These are phyloP conservation scores for Talaromyces sp. DNA, from an alignment of 2,329 filamentous ascomycete genomes.

Conservation along the genomic window DNA sequence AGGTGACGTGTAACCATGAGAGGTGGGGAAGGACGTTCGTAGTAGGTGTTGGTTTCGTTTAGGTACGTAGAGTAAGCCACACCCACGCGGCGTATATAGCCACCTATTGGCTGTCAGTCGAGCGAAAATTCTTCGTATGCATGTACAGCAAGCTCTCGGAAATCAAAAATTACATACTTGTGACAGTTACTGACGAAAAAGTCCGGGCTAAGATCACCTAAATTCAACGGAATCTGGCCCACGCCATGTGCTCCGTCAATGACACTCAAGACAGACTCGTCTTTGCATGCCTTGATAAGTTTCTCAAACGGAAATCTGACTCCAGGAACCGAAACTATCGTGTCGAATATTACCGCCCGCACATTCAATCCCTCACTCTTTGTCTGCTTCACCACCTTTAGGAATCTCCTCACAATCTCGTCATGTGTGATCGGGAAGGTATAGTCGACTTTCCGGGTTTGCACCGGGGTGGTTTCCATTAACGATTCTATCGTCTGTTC, in stretches of 20 bases:
- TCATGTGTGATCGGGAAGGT: conserved; percentile 69
- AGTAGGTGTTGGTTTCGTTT: conserved; percentile 72
- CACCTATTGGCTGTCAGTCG: conserved; percentile 54
- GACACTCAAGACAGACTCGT: conserved; percentile 67
- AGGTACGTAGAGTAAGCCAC: conserved; percentile 78
- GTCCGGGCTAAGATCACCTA: conserved; percentile 68
- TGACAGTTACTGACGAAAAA: conserved; percentile 87
- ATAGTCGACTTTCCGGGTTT: conserved; percentile 57
- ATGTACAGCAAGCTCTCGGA: neutral
- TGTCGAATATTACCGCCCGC: conserved; percentile 73
- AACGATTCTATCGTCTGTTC: conserved; percentile 71
- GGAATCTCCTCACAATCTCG: conserved; percentile 63
- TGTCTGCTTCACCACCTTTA: conserved; percentile 55
- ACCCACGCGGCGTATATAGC: conserved; percentile 77
- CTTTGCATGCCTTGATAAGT: conserved; percentile 63
- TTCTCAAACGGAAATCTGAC: conserved; percentile 75
- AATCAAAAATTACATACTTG: conserved; percentile 50
- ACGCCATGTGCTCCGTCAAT: conserved; percentile 84
- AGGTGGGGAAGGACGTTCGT: conserved; percentile 72
- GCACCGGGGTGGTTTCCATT: conserved; percentile 61
- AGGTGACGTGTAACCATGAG: conserved; percentile 69
- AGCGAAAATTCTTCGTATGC: neutral
- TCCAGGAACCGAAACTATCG: conserved; percentile 74
- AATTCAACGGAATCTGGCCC: conserved; percentile 72
- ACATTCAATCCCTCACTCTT: conserved; percentile 61